Conservation (phyloP, 2,329 filamentous ascomycete genomes). For the Colletotrichum theobromicola region DNA sequence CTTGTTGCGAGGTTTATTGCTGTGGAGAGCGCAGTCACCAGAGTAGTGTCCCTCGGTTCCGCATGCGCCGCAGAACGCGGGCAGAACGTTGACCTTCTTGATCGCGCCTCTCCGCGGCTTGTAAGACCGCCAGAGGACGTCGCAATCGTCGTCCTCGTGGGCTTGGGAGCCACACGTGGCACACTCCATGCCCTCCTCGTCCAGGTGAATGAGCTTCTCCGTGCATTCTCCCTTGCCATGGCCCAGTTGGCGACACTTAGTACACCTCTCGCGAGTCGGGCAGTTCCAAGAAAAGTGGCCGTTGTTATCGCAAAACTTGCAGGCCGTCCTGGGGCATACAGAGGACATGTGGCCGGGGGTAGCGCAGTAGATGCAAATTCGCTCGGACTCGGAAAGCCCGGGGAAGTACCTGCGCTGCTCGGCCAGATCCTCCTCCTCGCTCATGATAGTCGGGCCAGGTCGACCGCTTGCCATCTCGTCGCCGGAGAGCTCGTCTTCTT, state of each 20-base stretch:
- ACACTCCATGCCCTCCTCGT: constrained; percentile 62
- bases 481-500: constrained; percentile 1
- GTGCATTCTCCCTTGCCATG: constrained; percentile 58
- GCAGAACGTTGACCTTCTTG: constrained; percentile 55
- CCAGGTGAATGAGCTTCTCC: constrained; percentile 59
- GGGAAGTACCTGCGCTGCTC: constrained; percentile 58
- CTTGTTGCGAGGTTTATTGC: constrained; percentile 33
- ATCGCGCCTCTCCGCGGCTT: constrained; percentile 42
- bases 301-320: constrained; percentile 51
- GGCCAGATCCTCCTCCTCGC: constrained; percentile 35
- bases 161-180: constrained; percentile 60
- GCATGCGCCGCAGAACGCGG: constrained; percentile 61
- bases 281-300: constrained; percentile 58
- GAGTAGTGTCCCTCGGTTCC: constrained; percentile 61
- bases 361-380: constrained; percentile 59
- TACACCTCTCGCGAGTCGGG: constrained; percentile 55
- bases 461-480: not conserved
- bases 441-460: constrained; percentile 12
- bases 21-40: constrained; percentile 52
- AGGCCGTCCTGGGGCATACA: constrained; percentile 51
- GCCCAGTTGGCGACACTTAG: constrained; percentile 67
- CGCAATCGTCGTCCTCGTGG: constrained; percentile 66
- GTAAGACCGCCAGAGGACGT: constrained; percentile 65
- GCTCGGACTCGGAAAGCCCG: constrained; percentile 43
- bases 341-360: constrained; percentile 48